Percentiles rank a stretch among this genome's conserved stretches.
These are phyloP conservation scores for Xylaria nigripes DNA, from an alignment of 495 filamentous ascomycete species.

Conservation along the genomic window DNA sequence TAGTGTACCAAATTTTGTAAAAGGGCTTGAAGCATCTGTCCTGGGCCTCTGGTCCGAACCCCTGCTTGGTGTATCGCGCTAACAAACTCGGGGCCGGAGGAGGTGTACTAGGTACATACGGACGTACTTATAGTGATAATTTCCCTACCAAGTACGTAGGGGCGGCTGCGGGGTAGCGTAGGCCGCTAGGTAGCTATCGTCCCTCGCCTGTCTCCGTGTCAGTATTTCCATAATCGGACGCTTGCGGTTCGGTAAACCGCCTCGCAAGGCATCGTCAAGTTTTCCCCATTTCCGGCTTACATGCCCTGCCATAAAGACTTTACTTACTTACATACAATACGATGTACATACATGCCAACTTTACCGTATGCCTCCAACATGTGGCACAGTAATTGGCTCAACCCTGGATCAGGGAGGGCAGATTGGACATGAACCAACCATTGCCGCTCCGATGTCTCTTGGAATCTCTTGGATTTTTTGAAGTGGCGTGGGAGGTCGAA, in stretches of 20 bases:
- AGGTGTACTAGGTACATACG: too few relatives aligned
- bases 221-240: slow-evolving; percentile 2
- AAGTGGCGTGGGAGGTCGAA: not conserved
- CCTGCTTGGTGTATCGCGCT: too few relatives aligned
- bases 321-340: too few relatives aligned
- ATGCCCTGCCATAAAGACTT: slow-evolving; percentile 1
- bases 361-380: not conserved
- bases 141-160: not conserved
- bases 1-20: too few relatives aligned
- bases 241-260: slow-evolving; percentile 3
- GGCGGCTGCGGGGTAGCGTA: slow-evolving; percentile 11
- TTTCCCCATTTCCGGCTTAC: not conserved
- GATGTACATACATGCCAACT: too few relatives aligned
- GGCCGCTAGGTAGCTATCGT: not conserved
- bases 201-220: slow-evolving; percentile 2
- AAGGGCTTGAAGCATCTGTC: too few relatives aligned
- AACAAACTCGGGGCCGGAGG: too few relatives aligned
- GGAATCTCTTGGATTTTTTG: not conserved
- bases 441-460: not conserved
- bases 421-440: slow-evolving; percentile 5
- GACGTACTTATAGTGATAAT: too few relatives aligned
- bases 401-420: slow-evolving; percentile 1
- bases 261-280: slow-evolving; percentile 2
- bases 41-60: too few relatives aligned
- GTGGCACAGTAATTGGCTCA: not conserved